Evolutionary conservation across 106 monocot species (phyloP).

Genomic region (Dendrobium huoshanense): DNA sequence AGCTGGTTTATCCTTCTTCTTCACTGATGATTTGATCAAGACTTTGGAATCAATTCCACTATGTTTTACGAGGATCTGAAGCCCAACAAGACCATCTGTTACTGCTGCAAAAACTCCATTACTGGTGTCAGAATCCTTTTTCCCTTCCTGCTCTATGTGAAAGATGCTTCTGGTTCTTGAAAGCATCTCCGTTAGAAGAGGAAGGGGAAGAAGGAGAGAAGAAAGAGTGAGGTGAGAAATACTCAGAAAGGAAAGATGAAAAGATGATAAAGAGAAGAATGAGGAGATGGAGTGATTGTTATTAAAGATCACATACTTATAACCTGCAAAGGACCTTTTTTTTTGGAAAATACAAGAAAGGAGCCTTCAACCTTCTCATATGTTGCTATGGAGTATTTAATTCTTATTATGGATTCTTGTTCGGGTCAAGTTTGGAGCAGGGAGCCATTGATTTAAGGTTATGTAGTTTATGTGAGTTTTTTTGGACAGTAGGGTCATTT

Average conservation of each 20-base stretch:
- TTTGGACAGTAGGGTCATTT: no score
- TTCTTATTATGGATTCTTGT: no score
- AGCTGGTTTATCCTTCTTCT: neutral
- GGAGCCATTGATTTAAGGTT: neutral
- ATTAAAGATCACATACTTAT: neutral
- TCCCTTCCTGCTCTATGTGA: constrained; percentile 16
- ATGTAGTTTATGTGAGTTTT: no score
- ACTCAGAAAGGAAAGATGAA: neutral
- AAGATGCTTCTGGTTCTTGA: constrained; percentile 24
- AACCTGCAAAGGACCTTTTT: neutral
- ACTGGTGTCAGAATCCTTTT: neutral
- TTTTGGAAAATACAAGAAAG: no score
- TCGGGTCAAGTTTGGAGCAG: neutral
- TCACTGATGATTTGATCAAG: neutral
- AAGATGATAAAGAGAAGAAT: neutral
- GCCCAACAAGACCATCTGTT: constrained; percentile 11
- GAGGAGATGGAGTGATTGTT: neutral
- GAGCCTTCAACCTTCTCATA: neutral
- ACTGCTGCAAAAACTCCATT: neutral
- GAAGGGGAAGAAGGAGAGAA: neutral
- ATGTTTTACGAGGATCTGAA: constrained; percentile 11
- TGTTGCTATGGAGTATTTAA: no score
- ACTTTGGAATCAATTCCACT: neutral
- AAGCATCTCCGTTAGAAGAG: constrained; percentile 1
- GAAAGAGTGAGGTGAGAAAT: neutral